Base-by-base conservation (phyloP, 495 filamentous ascomycete genomes). In the Endocarpon pusillum region DNA sequence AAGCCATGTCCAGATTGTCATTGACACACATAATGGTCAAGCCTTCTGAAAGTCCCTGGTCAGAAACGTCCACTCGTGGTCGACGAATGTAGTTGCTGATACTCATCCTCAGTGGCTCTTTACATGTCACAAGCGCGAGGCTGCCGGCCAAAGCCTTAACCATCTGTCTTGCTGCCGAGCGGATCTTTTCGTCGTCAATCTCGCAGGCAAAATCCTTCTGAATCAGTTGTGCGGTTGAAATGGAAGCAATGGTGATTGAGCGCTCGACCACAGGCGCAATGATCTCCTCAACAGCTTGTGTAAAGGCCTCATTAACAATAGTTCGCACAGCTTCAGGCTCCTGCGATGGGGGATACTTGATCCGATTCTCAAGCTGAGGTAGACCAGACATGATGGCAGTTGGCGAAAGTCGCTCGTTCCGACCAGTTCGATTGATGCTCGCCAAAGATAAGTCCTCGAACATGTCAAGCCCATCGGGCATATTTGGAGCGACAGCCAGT, bases 71-170 rank as follows among this genome's bases (percentile, higher is more conserved):
- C 22, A 66, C 57, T 38, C 67, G 58, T 7, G 82, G 75, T 47
- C 86, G 64, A n/a, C 91, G 78, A 42, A 99, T 79, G 48, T 94
- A 91, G 54, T 94, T 96, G 21, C 72, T 79, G 61, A 96, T 94
- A 59, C 87, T 94, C 53, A 86, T 83, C 38, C 86, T 73, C 14
- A 99, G 62, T 19, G 89, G 89, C 48, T 99, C 91, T 54, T 94
- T 96, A 46, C 85, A 96, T 4, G 89, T 96, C n/a, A 96, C 89
- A 11, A 92, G 67, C 10, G 89, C 89, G 33, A 99, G 67, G 43
- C 81, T 89, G 10, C 87, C 87, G 24, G 91, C 82, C 21, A 93
- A 79, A 36, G 83, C 76, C 47, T 87, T 78, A 11, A 92, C 89
- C 69, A 94, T 84, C 32, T 77, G 89, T 37, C 87, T 75, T 5